A percentile compares a stretch with the other conserved stretches of the same genome.
These are phyloP conservation scores for Quercus robur DNA, from an alignment of 306 rosid genomes.

Conservation along the genomic window DNA sequence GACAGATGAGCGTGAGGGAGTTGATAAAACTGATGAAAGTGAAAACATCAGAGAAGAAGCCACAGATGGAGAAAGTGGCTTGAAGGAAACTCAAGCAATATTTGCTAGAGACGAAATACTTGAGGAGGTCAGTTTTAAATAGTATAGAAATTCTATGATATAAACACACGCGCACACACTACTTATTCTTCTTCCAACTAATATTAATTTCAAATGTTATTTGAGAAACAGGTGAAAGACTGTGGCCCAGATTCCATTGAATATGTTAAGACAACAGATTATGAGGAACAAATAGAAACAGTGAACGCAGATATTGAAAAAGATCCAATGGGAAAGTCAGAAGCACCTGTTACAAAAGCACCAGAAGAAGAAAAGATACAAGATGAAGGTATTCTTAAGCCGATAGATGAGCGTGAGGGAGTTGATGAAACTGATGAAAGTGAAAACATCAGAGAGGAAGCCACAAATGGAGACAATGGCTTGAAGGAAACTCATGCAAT, in stretches of 20 bases:
- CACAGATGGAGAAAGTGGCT: not conserved
- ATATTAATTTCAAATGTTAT: not conserved
- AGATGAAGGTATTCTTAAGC: not conserved
- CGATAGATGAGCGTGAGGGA: not conserved
- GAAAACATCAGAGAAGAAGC: conserved; percentile 6
- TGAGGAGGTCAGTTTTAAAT: conserved; percentile 12
- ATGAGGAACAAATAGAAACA: not conserved
- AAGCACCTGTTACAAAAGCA: no score
- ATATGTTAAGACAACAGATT: not conserved
- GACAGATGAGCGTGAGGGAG: not conserved
- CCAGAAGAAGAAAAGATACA: no score
- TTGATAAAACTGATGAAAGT: not conserved
- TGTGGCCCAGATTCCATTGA: not conserved
- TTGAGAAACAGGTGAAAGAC: not conserved
- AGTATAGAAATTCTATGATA: not conserved
- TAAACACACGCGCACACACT: not conserved
- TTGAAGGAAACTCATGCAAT: not conserved
- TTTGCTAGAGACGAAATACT: not conserved
- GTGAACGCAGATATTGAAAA: not conserved
- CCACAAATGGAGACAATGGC: not conserved
- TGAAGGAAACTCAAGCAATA: not conserved
- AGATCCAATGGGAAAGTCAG: not conserved
- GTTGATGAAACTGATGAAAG: not conserved
- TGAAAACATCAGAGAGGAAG: not conserved
- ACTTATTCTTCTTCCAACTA: not conserved